Evolutionary conservation across 257 asterid species (phyloP), one percentile per base, ranked within the genome.

Genomic region (Jacaranda copaia): DNA sequence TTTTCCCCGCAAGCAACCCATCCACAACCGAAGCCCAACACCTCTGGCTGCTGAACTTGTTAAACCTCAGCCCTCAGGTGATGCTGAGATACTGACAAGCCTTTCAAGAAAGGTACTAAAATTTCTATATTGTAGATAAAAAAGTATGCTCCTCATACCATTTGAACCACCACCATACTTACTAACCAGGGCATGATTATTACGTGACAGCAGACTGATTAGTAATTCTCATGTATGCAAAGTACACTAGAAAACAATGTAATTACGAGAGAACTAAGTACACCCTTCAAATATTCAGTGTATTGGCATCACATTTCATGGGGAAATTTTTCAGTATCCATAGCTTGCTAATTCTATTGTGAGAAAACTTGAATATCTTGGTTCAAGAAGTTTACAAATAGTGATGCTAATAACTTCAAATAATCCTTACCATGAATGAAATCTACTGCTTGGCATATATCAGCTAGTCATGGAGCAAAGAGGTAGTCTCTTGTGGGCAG

Each of bases 401-500:
- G 6, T 40, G 66, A 68, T 45, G n/a, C 55, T 35, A 15, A 20
- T 7, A 69, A 59, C 35, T 38, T 5, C 19, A 80, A 72, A 77
- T 40, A 46, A 66, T 64, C 57, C 87, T 67, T 73, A 89, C 92
- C 81, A 66, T 86, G 92, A 75, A 89, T 89, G 49, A 89, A 90
- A 56, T 84, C 90, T 48, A 90, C 91, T 16, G 96, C 93, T 42
- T 78, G 80, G 72, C 83, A 78, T 77, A 90, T 88, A 82, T 88
- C 89, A 77, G 74, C 75, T 57, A 88, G 85, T 13, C 93, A 88
- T 39, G 96, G 96, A 49, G 96, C 93, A 81, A 90, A 90, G 59
- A 88, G 88, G 82, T 90, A 90, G 77, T 90, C 96, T 82, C 92
- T 82, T 67, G 96, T 90, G n/a, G 96, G 96, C 57, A 90, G 86